Conservation (phyloP, 352 stramenopile genomes). For the Pythium diclinum region DNA sequence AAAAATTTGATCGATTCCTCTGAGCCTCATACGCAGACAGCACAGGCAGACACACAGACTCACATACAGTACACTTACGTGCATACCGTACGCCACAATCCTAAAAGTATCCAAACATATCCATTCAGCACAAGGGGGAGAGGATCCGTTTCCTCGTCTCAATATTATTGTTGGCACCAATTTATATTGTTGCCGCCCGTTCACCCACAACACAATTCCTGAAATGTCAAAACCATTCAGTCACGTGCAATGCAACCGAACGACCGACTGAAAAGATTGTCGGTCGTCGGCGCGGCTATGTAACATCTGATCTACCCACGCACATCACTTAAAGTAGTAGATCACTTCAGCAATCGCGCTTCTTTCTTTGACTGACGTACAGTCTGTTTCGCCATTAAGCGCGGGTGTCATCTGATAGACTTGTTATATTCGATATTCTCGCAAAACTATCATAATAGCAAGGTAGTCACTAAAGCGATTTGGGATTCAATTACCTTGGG, state of each 20-base stretch:
- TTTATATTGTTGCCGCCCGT: background rate
- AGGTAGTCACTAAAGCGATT: no score
- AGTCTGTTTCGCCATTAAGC: no score
- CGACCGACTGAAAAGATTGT: background rate
- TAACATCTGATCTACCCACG: background rate
- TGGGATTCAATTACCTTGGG: no score
- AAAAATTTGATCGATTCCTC: background rate
- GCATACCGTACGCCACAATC: background rate
- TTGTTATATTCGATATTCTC: no score
- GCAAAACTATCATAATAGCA: no score
- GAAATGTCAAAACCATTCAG: background rate
- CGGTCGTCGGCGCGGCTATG: background rate
- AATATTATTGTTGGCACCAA: conserved; percentile 1
- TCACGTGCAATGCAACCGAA: background rate
- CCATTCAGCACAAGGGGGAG: no score
- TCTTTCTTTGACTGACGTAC: background rate
- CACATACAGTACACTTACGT: background rate
- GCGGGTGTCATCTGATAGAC: no score
- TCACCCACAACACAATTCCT: no score
- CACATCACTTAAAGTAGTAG: background rate
- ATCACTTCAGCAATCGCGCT: background rate
- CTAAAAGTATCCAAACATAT: no score
- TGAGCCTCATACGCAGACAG: background rate
- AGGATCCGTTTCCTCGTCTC: background rate
- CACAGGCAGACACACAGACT: conserved; percentile 2